These are phyloP conservation scores for Paramecium bursaria DNA, from an alignment of 73 alveolate species.

Conservation along the genomic window DNA sequence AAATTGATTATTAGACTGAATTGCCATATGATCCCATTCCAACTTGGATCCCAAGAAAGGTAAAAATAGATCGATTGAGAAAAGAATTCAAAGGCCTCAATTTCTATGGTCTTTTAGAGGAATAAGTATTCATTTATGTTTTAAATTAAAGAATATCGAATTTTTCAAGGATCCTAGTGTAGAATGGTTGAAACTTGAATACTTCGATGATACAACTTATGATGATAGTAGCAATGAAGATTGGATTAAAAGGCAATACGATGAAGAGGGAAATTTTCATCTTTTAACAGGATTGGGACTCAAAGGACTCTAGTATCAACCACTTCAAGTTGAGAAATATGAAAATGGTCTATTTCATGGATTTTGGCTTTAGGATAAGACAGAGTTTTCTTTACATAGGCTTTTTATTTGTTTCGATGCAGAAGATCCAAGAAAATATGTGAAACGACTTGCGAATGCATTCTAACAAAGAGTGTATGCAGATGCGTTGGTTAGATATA, in stretches of 20 bases:
- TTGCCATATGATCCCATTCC: conserved; percentile 95
- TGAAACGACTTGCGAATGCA: conserved; percentile 79
- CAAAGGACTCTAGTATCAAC: conserved; percentile 27
- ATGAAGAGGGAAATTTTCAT: conserved; percentile 83
- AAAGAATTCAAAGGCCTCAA: conserved; percentile 94
- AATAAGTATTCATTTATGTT: too few relatives aligned
- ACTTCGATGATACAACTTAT: conserved; percentile 98
- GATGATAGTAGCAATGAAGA: conserved; percentile 98
- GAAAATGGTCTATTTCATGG: conserved; percentile 62
- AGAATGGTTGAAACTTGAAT: conserved; percentile 98
- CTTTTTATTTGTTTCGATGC: conserved; percentile 80
- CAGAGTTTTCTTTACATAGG: conserved; percentile 71
- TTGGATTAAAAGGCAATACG: conserved; percentile 91
- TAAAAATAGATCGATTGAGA: conserved; percentile 95
- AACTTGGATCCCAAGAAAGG: conserved; percentile 97
- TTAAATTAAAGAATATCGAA: conserved; percentile 87
- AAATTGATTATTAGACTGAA: background rate
- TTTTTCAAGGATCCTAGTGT: conserved; percentile 86
- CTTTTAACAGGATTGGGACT: conserved; percentile 95
- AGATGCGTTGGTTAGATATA: conserved; percentile 74
- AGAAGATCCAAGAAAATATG: conserved; percentile 87
- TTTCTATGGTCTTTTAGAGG: conserved; percentile 86
- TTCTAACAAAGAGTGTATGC: conserved; percentile 74
- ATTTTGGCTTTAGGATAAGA: conserved; percentile 75
- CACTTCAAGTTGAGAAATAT: conserved; percentile 18